These are phyloP conservation scores for Tremellales sp. DNA, from an alignment of 1,284 basidiomycete species.

Conservation along the genomic window DNA sequence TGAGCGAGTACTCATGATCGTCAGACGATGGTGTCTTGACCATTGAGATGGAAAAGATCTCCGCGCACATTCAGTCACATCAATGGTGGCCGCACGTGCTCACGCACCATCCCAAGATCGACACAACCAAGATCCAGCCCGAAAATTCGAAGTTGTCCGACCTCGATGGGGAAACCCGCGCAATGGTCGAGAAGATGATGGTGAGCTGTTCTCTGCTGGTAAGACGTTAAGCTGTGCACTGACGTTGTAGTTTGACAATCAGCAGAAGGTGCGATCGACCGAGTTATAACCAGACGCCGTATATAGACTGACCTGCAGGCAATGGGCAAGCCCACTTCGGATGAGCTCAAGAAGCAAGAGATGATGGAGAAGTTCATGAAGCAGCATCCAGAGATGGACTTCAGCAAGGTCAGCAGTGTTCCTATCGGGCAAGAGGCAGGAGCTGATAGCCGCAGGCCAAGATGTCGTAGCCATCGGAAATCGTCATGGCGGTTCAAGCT, in stretches of 20 bases:
- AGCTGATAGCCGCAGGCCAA: background rate
- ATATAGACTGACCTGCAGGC: slow-evolving; percentile 56
- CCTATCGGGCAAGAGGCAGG: background rate
- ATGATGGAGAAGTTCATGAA: slow-evolving; percentile 84
- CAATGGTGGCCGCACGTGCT: slow-evolving; percentile 99
- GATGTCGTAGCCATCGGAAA: background rate
- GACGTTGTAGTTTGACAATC: slow-evolving; percentile 81
- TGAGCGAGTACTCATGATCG: background rate
- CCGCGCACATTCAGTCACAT: slow-evolving; percentile 39
- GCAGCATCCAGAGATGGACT: slow-evolving; percentile 89
- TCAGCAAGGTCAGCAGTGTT: slow-evolving; percentile 66
- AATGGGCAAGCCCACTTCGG: slow-evolving; percentile 91
- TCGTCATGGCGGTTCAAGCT: background rate
- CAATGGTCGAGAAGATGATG: slow-evolving; percentile 99
- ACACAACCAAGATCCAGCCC: slow-evolving; percentile 93
- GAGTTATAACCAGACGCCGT: slow-evolving; percentile 9
- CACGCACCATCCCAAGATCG: slow-evolving; percentile 91
- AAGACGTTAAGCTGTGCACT: background rate
- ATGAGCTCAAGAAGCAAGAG: slow-evolving; percentile 84
- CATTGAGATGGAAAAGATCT: slow-evolving; percentile 48
- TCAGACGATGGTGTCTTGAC: slow-evolving; percentile 39
- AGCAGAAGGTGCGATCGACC: slow-evolving; percentile 94
- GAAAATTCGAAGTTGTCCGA: slow-evolving; percentile 95
- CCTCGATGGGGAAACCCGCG: slow-evolving; percentile 72
- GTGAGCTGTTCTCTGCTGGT: slow-evolving; percentile 53